phyloP scores from a whole-genome alignment of 2,329 filamentous ascomycete genomes.

The Colletotrichum zoysiae region DNA sequence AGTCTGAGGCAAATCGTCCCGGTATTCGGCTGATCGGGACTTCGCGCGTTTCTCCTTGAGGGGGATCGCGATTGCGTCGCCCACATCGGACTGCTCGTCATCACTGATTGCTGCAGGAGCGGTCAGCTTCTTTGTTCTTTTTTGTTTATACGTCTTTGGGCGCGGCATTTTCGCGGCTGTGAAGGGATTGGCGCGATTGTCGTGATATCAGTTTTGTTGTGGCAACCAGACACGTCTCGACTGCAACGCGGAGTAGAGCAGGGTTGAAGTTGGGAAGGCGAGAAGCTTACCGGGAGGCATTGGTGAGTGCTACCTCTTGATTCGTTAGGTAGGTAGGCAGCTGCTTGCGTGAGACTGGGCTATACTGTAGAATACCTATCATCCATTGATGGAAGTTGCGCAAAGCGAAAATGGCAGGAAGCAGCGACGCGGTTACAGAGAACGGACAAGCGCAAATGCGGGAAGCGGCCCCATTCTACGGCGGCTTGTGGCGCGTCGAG shows the following conservation, averaged over 20 bases:
- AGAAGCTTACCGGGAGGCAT: conserved; percentile 42
- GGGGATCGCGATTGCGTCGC: conserved; percentile 29
- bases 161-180: conserved; percentile 11
- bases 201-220: conserved; percentile 14
- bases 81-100: conserved; percentile 50
- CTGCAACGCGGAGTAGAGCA: neutral
- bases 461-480: neutral
- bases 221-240: conserved; percentile 26
- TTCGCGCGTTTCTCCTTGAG: conserved; percentile 26
- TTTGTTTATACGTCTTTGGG: neutral
- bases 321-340: neutral
- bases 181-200: neutral
- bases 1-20: conserved; percentile 24
- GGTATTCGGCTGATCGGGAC: conserved; percentile 29
- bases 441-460: neutral
- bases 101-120: conserved; percentile 53
- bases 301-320: neutral
- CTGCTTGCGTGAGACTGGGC: neutral
- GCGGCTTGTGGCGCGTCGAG: neutral
- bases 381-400: conserved; percentile 12
- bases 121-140: conserved; percentile 21
- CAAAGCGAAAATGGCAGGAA: conserved; percentile 1
- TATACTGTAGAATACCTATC: too few species aligned
- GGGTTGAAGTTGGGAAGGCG: neutral
- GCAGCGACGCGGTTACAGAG: conserved; percentile 14